Base-by-base conservation (phyloP, 345 rosid species). In the Boechera stricta region DNA sequence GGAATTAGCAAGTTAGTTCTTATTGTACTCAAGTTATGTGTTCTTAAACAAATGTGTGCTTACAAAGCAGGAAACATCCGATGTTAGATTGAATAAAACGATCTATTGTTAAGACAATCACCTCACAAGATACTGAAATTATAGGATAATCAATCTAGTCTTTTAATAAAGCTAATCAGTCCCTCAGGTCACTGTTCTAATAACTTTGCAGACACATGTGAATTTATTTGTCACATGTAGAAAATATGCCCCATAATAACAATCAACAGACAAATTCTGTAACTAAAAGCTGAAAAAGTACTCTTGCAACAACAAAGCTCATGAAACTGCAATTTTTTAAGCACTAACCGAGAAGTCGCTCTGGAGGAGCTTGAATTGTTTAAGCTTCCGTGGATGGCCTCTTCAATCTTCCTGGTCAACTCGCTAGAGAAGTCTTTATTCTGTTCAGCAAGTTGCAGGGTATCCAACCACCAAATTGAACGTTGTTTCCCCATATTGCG, bases 381-480 rank as follows among this genome's bases (percentile, higher is more conserved):
- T 64, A 82, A 75, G 77, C 78, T 77, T 82, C 89, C 89, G 60
- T 86, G 75, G 80, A 92, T 86, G 62, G 92, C 88, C 76, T 94
- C 98, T 82, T 91, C 93, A 81, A 89, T 86, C 85, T 89, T 94
- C 84, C 88, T 86, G 12, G 86, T 87, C 82, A 94, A 80, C 82
- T 90, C 98, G 38, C 67, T 76, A 47, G 87, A 78, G 51, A 84
- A 79, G 39, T 89, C 97, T 71, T 83, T 83, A 77, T 85, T 85
- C 80, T 81, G 82, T 81, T 90, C 98, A 52, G 85, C 82, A 75
- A 81, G 80, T 82, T 84, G 69, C 72, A 94, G 89, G 48, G 87
- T 90, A 79, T 92, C 92, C 82, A 92, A 82, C 98, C 98, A 94
- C 98, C 98, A 94, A 79, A 69, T 64, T 39, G 82, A 79, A 62